Conservation (phyloP, 1,284 basidiomycete genomes). For the Trametes polyzona region DNA sequence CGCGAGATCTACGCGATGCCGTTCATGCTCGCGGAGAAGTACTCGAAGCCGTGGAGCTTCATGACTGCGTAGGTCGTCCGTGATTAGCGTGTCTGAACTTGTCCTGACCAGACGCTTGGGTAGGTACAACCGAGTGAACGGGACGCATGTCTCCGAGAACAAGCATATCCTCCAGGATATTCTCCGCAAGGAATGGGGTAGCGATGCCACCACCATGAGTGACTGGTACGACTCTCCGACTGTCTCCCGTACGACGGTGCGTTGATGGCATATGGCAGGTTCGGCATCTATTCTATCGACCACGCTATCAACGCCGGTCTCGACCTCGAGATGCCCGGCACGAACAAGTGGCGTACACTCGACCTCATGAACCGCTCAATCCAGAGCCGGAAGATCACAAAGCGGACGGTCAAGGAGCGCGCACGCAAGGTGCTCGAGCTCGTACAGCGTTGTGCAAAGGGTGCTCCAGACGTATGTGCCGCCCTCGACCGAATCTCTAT, state of each 20-base stretch:
- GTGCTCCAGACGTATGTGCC: slow-evolving; percentile 58
- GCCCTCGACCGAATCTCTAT: not conserved
- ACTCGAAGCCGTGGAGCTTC: slow-evolving; percentile 69
- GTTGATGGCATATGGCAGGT: slow-evolving; percentile 43
- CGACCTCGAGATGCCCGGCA: slow-evolving; percentile 82
- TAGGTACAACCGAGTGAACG: slow-evolving; percentile 75
- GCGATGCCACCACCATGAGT: slow-evolving; percentile 74
- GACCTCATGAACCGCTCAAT: slow-evolving; percentile 70
- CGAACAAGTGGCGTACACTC: slow-evolving; percentile 69
- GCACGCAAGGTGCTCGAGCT: slow-evolving; percentile 68
- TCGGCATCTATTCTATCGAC: slow-evolving; percentile 71
- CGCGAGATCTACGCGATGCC: slow-evolving; percentile 77
- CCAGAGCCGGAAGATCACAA: slow-evolving; percentile 63
- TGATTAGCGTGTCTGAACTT: not conserved
- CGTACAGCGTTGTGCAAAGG: slow-evolving; percentile 64
- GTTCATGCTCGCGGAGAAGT: slow-evolving; percentile 82
- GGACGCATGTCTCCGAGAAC: slow-evolving; percentile 74
- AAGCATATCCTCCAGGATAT: slow-evolving; percentile 62
- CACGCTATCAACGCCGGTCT: slow-evolving; percentile 73
- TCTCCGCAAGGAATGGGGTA: slow-evolving; percentile 79
- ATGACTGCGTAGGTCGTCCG: slow-evolving; percentile 64
- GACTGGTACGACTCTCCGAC: slow-evolving; percentile 60
- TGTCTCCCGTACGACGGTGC: not conserved
- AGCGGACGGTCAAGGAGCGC: slow-evolving; percentile 69
- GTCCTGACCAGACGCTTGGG: too few species aligned